Conservation (phyloP, 2,329 filamentous ascomycete species). For the Cercospora sesami region DNA sequence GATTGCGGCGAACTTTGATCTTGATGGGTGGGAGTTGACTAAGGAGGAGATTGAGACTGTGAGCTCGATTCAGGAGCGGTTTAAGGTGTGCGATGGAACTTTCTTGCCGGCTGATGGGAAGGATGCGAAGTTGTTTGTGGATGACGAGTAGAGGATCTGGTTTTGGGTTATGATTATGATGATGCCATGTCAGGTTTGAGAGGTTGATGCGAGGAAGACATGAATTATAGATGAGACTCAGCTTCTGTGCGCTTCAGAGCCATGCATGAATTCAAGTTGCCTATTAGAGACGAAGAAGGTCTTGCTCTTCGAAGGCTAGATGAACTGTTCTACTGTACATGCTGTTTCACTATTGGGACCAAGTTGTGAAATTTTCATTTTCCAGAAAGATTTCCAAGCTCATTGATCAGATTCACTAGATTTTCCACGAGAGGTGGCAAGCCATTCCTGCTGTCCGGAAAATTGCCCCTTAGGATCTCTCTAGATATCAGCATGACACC, state of each 20-base stretch:
- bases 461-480: conserved; percentile 57
- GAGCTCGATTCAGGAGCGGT: conserved; percentile 68
- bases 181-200: neutral
- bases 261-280: neutral
- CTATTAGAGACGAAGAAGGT: neutral
- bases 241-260: neutral
- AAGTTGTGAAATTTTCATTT: neutral
- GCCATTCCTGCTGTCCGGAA: conserved; percentile 28
- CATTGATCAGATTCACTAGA: conserved; percentile 60
- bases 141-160: conserved; percentile 19
- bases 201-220: neutral
- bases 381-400: conserved; percentile 44
- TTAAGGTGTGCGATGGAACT: conserved; percentile 72
- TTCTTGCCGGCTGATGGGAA: conserved; percentile 23
- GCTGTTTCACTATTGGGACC: neutral
- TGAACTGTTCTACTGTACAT: neutral
- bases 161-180: neutral
- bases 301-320: too few species aligned
- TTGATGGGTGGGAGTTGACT: conserved; percentile 70
- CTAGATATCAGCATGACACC: conserved; percentile 60
- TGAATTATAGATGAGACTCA: neutral
- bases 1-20: conserved; percentile 74
- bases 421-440: conserved; percentile 65
- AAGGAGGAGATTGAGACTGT: conserved; percentile 71
- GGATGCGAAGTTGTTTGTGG: conserved; percentile 22